phyloP scores from a whole-genome alignment of 768 basidiomycete species.

The Phylloporus scabripes region DNA sequence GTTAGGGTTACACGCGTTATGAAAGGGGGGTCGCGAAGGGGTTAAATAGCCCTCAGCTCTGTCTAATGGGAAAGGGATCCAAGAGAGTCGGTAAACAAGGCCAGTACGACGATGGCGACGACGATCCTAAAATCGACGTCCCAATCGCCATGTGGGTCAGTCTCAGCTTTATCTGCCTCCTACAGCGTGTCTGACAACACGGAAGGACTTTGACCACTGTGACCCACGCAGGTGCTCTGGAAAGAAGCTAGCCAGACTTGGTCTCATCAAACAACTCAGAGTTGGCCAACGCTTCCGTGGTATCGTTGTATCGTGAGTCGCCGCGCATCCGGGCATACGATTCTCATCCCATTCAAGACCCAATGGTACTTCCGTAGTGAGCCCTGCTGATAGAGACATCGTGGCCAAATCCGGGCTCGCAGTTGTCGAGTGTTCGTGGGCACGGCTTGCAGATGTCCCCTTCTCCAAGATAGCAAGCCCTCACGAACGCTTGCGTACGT shows the following conservation, averaged over 20 bases:
- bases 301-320: slow-evolving; percentile 84
- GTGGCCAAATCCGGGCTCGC: slow-evolving; percentile 73
- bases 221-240: slow-evolving; percentile 86
- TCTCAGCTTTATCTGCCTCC: slow-evolving; percentile 6
- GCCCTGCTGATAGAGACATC: slow-evolving; percentile 80
- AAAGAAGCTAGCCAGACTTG: slow-evolving; percentile 83
- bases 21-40: slow-evolving; percentile 2
- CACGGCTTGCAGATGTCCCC: slow-evolving; percentile 89
- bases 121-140: slow-evolving; percentile 41
- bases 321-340: background rate
- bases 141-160: slow-evolving; percentile 97
- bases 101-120: background rate
- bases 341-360: slow-evolving; percentile 47
- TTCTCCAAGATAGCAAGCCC: slow-evolving; percentile 92
- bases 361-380: slow-evolving; percentile 72
- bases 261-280: slow-evolving; percentile 76
- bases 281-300: slow-evolving; percentile 87
- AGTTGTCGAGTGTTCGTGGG: slow-evolving; percentile 99
- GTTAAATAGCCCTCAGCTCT: background rate
- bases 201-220: slow-evolving; percentile 94
- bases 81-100: background rate
- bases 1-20: slow-evolving; percentile 20
- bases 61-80: slow-evolving; percentile 4
- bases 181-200: background rate
- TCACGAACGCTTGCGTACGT: slow-evolving; percentile 83